phyloP scores from a whole-genome alignment of 2,329 filamentous ascomycete species.

The Akanthomyces uredinophilus region DNA sequence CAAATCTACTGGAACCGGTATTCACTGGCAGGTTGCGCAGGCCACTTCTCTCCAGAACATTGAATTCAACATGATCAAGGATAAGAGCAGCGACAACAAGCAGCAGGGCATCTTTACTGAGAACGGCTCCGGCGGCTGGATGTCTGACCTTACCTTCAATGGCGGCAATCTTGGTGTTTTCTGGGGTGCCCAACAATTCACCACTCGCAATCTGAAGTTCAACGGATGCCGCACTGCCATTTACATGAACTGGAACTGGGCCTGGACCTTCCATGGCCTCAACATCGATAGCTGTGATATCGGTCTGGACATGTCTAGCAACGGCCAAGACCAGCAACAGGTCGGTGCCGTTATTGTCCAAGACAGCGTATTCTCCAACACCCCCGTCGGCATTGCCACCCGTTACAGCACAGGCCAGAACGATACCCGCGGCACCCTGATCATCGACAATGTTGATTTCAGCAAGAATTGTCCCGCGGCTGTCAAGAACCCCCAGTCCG shows the following conservation, averaged over 20 bases:
- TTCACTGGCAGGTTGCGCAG: conserved; percentile 84
- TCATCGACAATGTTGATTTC: conserved; percentile 90
- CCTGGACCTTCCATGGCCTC: conserved; percentile 74
- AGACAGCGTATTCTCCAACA: conserved; percentile 75
- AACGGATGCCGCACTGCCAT: conserved; percentile 77
- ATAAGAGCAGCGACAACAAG: conserved; percentile 57
- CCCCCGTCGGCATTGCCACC: conserved; percentile 64
- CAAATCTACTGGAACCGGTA: conserved; percentile 57
- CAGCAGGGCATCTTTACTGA: conserved; percentile 81
- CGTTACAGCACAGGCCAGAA: conserved; percentile 60
- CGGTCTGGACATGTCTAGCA: conserved; percentile 72
- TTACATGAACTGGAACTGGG: conserved; percentile 90
- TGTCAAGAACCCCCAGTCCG: conserved; percentile 54
- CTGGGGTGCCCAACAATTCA: conserved; percentile 84
- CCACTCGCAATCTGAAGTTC: conserved; percentile 76
- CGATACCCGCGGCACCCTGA: conserved; percentile 71
- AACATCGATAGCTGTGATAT: conserved; percentile 69
- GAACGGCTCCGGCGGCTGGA: conserved; percentile 78
- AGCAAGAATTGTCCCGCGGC: conserved; percentile 59
- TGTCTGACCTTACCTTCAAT: conserved; percentile 78
- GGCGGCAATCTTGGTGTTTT: conserved; percentile 75
- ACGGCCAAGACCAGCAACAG: conserved; percentile 56
- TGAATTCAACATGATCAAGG: conserved; percentile 70
- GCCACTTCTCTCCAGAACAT: conserved; percentile 78
- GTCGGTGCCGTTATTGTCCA: conserved; percentile 82